phyloP scores from a whole-genome alignment of 208 protist species.

The Tritrichomonas musculus region DNA sequence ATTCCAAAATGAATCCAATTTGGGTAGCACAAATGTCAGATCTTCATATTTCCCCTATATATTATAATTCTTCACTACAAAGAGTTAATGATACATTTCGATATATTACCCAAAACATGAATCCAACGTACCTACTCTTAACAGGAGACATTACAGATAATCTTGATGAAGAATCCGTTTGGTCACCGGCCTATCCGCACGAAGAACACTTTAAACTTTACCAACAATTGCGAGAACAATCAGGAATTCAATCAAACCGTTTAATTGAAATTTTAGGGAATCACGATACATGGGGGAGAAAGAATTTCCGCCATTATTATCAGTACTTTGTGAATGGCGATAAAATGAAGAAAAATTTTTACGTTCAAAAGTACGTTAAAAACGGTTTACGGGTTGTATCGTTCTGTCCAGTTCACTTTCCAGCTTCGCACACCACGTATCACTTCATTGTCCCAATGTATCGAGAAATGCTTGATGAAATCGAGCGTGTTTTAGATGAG shows the following conservation, averaged over 20 bases:
- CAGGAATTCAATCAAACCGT: neutral
- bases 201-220: neutral
- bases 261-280: neutral
- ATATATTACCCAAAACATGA: neutral
- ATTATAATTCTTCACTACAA: too few species aligned
- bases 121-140: neutral
- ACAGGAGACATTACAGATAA: neutral
- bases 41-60: neutral
- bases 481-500: neutral
- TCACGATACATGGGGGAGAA: neutral
- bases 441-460: neutral
- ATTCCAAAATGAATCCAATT: neutral
- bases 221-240: neutral
- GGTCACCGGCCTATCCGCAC: neutral
- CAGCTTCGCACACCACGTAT: neutral
- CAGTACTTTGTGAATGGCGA: neutral
- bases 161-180: neutral
- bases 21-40: neutral
- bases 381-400: neutral
- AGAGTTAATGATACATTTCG: neutral
- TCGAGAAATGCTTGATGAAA: neutral
- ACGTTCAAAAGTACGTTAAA: neutral
- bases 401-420: neutral
- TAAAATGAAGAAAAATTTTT: neutral
- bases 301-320: neutral